Percentiles rank a stretch among this genome's conserved stretches.
Conservation (phyloP, 164 flowering plant species). For the Vitis vinifera region DNA sequence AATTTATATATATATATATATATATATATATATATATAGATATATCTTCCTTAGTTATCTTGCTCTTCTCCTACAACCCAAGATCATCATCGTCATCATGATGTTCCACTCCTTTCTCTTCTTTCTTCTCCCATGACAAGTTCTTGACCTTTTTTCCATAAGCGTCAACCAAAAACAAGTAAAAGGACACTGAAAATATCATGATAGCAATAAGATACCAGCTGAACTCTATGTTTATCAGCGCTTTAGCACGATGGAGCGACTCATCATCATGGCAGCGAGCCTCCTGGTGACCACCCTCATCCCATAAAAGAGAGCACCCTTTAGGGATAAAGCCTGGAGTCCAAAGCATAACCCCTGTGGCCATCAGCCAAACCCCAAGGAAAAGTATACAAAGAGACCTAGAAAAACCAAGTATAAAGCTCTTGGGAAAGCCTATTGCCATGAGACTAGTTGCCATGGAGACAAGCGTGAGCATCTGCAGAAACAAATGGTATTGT, state of each 20-base stretch:
- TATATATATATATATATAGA: too few relatives aligned
- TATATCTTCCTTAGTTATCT: too few relatives aligned
- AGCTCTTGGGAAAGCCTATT: too few relatives aligned
- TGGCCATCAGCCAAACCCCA: too few relatives aligned
- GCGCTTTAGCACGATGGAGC: conserved; percentile 18
- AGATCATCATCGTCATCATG: conserved; percentile 2
- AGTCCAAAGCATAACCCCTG: conserved; percentile 2
- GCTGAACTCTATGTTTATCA: conserved; percentile 18
- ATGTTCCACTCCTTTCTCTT: conserved; percentile 6
- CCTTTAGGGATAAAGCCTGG: conserved; percentile 18
- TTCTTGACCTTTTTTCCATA: conserved; percentile 18
- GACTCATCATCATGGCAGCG: conserved; percentile 10
- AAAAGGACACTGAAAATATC: conserved; percentile 13
- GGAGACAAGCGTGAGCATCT: too few relatives aligned
- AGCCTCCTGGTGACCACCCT: conserved; percentile 19
- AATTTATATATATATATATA: too few relatives aligned
- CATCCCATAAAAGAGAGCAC: conserved; percentile 17
- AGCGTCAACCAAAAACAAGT: conserved; percentile 10
- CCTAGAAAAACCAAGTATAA: too few relatives aligned
- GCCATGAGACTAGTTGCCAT: too few relatives aligned
- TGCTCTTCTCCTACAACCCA: neutral
- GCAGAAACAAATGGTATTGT: too few relatives aligned
- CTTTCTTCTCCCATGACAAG: conserved; percentile 6
- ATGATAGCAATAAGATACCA: conserved; percentile 14
- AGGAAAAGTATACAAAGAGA: too few relatives aligned